These are phyloP conservation scores for Triangularia verruculosa DNA, from an alignment of 2,329 filamentous ascomycete species.

Conservation along the genomic window DNA sequence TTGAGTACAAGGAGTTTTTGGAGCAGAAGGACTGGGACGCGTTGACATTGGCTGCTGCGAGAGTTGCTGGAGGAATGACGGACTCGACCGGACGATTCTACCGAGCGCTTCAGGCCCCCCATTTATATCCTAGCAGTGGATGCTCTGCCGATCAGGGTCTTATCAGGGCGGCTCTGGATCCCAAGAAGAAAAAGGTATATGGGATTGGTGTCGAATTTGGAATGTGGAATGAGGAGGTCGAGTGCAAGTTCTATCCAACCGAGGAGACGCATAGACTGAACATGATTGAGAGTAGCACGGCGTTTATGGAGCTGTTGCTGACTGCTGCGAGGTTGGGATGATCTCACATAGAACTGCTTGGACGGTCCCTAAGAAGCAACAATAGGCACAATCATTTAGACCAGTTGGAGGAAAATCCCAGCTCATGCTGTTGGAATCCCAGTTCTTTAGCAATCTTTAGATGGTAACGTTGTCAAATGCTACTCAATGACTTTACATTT, in stretches of 20 bases:
- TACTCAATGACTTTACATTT: too few species aligned
- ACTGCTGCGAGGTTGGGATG: conserved; percentile 7
- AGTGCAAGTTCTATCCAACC: conserved; percentile 47
- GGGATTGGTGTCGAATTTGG: conserved; percentile 50
- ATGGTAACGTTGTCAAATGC: too few species aligned
- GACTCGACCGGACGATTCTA: conserved; percentile 37
- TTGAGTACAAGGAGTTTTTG: conserved; percentile 46
- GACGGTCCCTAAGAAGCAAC: too few species aligned
- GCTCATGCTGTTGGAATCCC: too few species aligned
- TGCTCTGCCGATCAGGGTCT: conserved; percentile 47
- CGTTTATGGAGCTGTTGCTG: conserved; percentile 45
- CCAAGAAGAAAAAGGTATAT: conserved; percentile 38
- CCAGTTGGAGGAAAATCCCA: too few species aligned
- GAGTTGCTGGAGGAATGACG: conserved; percentile 7
- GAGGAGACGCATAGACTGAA: conserved; percentile 41
- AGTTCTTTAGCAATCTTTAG: too few species aligned
- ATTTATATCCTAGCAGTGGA: conserved; percentile 46
- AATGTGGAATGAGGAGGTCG: conserved; percentile 32
- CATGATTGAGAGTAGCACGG: conserved; percentile 44
- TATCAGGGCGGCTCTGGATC: conserved; percentile 41
- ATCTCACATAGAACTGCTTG: too few species aligned
- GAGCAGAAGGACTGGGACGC: conserved; percentile 41
- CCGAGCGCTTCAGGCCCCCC: conserved; percentile 37
- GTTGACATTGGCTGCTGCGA: conserved; percentile 13
- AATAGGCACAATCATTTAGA: too few species aligned